Conservation (phyloP, 1,139 yeast genomes). For the Martiniozyma asiatica region DNA sequence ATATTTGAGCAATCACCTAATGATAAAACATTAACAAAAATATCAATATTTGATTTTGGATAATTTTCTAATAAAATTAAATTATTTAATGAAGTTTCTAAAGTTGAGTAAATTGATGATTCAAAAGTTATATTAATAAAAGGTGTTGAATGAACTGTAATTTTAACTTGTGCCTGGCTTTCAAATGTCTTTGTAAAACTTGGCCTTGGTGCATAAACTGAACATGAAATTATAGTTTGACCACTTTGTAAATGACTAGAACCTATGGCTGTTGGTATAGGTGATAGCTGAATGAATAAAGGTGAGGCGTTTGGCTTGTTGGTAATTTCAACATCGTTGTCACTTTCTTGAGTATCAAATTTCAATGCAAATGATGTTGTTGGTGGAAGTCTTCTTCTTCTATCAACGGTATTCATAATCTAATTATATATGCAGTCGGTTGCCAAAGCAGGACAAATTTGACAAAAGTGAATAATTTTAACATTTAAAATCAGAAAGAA, state of each 20-base stretch:
- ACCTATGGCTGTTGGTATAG: slow-evolving; percentile 68
- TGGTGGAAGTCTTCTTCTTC: slow-evolving; percentile 67
- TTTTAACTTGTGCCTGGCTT: slow-evolving; percentile 17
- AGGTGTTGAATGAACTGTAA: slow-evolving; percentile 14
- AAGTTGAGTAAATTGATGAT: slow-evolving; percentile 31
- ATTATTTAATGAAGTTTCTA: slow-evolving; percentile 29
- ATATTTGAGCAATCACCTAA: slow-evolving; percentile 28
- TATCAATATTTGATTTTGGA: slow-evolving; percentile 81
- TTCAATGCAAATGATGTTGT: slow-evolving; percentile 40
- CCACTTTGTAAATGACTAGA: slow-evolving; percentile 69
- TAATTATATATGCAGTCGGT: too few species aligned
- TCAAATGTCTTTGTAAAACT: slow-evolving; percentile 26
- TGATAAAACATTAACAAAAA: slow-evolving; percentile 59
- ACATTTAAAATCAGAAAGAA: too few species aligned
- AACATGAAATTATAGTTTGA: slow-evolving; percentile 48
- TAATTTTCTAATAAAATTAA: slow-evolving; percentile 58
- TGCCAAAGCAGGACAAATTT: too few species aligned
- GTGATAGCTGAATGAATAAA: slow-evolving; percentile 39
- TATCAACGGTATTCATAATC: slow-evolving; percentile 37
- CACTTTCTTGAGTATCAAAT: slow-evolving; percentile 19
- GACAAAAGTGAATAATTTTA: too few species aligned
- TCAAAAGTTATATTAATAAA: slow-evolving; percentile 7
- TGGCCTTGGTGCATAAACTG: slow-evolving; percentile 87
- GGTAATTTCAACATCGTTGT: background rate
- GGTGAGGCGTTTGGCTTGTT: slow-evolving; percentile 1